Percentiles rank a stretch among this genome's conserved stretches.
These are phyloP conservation scores for Anisodus tanguticus DNA, from an alignment of 257 asterid genomes.

Conservation along the genomic window DNA sequence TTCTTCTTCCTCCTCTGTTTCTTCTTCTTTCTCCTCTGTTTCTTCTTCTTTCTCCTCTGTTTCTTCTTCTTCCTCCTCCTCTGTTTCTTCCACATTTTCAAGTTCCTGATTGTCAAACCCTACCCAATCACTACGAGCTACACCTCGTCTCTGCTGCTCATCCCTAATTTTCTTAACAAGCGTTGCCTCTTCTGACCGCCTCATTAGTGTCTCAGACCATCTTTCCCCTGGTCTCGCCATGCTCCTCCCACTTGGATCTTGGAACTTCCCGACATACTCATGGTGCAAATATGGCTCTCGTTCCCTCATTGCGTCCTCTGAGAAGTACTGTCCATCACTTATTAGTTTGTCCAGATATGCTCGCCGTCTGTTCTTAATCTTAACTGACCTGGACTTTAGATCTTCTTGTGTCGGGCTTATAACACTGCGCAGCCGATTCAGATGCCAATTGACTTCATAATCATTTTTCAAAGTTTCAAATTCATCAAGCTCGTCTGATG, in stretches of 20 bases:
- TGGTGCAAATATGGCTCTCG: slow-evolving; percentile 96
- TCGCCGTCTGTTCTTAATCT: slow-evolving; percentile 80
- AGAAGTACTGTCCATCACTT: slow-evolving; percentile 70
- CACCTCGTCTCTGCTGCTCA: slow-evolving; percentile 88
- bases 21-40: slow-evolving; percentile 34
- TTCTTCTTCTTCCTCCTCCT: slow-evolving; percentile 36
- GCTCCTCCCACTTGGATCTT: slow-evolving; percentile 82
- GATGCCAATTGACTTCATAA: slow-evolving; percentile 93
- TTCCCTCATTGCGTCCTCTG: slow-evolving; percentile 98
- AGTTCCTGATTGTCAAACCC: slow-evolving; percentile 57
- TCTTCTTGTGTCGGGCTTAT: slow-evolving; percentile 79
- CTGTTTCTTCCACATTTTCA: slow-evolving; percentile 49
- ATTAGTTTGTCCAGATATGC: slow-evolving; percentile 82
- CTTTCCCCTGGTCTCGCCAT: slow-evolving; percentile 98
- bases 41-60: slow-evolving; percentile 36
- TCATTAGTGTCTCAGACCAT: slow-evolving; percentile 92
- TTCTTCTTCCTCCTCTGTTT: slow-evolving; percentile 34
- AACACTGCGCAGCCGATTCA: slow-evolving; percentile 62
- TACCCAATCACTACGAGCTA: slow-evolving; percentile 85
- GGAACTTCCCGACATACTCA: slow-evolving; percentile 90
- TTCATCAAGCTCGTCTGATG: slow-evolving; percentile 68
- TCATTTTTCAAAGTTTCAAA: slow-evolving; percentile 71
- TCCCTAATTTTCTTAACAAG: slow-evolving; percentile 80
- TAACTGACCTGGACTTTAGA: slow-evolving; percentile 61
- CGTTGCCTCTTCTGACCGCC: slow-evolving; percentile 81